Conservation (phyloP, 2,329 filamentous ascomycete species). For the Ceratocystis huliohia region DNA sequence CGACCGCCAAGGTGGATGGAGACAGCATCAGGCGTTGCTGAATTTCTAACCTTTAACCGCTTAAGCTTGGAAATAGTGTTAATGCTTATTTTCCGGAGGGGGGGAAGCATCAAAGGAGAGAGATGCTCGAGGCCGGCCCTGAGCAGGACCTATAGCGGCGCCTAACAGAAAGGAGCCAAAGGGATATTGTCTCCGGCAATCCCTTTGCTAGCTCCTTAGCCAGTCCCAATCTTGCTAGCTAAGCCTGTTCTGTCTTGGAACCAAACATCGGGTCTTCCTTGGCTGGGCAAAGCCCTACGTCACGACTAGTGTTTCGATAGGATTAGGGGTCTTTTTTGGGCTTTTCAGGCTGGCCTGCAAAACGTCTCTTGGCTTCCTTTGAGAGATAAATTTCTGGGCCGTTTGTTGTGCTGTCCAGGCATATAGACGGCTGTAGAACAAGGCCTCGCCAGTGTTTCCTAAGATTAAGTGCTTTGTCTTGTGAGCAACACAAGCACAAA, state of each 20-base stretch:
- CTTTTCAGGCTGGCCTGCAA: too few species aligned
- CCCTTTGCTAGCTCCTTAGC: background rate
- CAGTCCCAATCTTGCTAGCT: background rate
- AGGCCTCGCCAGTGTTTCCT: background rate
- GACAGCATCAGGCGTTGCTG: background rate
- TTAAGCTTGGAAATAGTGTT: background rate
- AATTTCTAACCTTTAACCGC: background rate
- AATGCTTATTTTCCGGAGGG: background rate
- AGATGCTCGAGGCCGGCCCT: background rate
- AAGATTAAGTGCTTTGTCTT: background rate
- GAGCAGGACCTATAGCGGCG: background rate
- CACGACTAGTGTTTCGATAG: conserved; percentile 5
- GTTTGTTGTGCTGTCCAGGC: background rate
- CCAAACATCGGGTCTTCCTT: conserved; percentile 7
- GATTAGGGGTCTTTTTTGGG: background rate
- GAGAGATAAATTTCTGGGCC: background rate
- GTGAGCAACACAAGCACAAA: background rate
- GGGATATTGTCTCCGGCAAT: too few species aligned
- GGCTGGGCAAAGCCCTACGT: background rate
- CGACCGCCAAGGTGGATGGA: background rate
- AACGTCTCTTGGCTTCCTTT: background rate
- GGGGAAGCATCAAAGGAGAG: background rate
- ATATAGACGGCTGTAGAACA: background rate
- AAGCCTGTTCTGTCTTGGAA: background rate
- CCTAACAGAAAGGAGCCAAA: background rate